phyloP scores from a whole-genome alignment of 768 basidiomycete species.

The Chalciporus sphaerocephalus region DNA sequence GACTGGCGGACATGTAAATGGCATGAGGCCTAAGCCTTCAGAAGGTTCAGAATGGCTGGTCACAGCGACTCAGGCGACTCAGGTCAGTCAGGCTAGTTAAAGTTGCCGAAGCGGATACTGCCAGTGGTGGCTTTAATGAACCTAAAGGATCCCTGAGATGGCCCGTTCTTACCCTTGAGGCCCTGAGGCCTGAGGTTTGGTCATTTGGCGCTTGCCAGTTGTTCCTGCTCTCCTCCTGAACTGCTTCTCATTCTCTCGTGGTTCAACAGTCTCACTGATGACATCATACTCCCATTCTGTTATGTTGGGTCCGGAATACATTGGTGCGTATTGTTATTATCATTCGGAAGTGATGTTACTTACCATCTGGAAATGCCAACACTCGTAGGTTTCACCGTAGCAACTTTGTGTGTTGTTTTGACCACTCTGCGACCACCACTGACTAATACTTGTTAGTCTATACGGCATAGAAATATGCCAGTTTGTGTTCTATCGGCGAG shows the following conservation, averaged over 20 bases:
- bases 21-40: too few relatives aligned
- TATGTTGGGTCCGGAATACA: background rate
- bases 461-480: constrained; percentile 9
- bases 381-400: background rate
- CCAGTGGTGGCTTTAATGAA: too few relatives aligned
- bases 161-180: too few relatives aligned
- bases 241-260: background rate
- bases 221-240: background rate
- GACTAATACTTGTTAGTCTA: constrained; percentile 1
- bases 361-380: background rate
- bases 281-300: background rate
- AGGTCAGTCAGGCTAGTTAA: too few relatives aligned
- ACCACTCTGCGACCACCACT: background rate
- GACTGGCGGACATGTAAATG: too few relatives aligned
- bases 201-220: too few relatives aligned
- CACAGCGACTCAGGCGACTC: too few relatives aligned
- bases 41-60: too few relatives aligned
- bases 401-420: constrained; percentile 2
- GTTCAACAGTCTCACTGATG: background rate
- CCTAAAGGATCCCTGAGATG: too few relatives aligned
- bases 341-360: background rate
- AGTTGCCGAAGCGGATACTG: too few relatives aligned
- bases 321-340: constrained; percentile 3
- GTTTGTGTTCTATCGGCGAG: constrained; percentile 5
- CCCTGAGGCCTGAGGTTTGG: too few relatives aligned